Evolutionary conservation across 1,284 basidiomycete species (phyloP).

Genomic region (Ustilago bromivora): DNA sequence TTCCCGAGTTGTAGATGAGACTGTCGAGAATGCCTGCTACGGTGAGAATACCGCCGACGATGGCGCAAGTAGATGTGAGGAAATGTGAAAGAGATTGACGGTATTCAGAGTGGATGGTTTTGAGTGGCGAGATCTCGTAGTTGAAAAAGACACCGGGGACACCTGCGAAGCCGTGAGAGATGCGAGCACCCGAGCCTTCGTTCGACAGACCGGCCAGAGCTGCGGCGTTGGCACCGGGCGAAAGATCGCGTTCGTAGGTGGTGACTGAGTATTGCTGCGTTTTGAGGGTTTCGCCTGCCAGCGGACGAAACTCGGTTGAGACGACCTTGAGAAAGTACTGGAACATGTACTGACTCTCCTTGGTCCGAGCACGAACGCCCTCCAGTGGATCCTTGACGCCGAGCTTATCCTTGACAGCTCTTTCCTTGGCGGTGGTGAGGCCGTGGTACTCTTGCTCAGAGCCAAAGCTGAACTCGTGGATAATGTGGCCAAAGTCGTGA

Average conservation of each 20-base stretch:
- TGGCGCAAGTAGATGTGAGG: constrained; percentile 85
- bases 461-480: constrained; percentile 83
- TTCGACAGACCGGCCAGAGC: constrained; percentile 37
- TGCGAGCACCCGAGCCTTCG: constrained; percentile 69
- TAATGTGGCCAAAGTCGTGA: constrained; percentile 87
- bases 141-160: constrained; percentile 74
- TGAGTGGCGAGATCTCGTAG: constrained; percentile 77
- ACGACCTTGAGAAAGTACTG: constrained; percentile 88
- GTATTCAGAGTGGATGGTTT: constrained; percentile 70
- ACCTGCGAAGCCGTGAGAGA: constrained; percentile 84
- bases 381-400: constrained; percentile 87
- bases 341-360: constrained; percentile 71
- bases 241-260: constrained; percentile 88
- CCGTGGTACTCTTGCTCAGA: constrained; percentile 55
- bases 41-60: constrained; percentile 95
- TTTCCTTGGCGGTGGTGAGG: constrained; percentile 35
- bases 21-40: constrained; percentile 92
- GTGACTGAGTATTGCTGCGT: constrained; percentile 94
- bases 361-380: constrained; percentile 75
- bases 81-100: constrained; percentile 97
- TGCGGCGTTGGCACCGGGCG: constrained; percentile 36
- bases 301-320: constrained; percentile 57
- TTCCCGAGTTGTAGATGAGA: constrained; percentile 76
- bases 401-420: constrained; percentile 75
- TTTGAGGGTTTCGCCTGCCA: constrained; percentile 72